phyloP scores from a whole-genome alignment of 2,329 filamentous ascomycete species.

The Colletotrichum sidae region DNA sequence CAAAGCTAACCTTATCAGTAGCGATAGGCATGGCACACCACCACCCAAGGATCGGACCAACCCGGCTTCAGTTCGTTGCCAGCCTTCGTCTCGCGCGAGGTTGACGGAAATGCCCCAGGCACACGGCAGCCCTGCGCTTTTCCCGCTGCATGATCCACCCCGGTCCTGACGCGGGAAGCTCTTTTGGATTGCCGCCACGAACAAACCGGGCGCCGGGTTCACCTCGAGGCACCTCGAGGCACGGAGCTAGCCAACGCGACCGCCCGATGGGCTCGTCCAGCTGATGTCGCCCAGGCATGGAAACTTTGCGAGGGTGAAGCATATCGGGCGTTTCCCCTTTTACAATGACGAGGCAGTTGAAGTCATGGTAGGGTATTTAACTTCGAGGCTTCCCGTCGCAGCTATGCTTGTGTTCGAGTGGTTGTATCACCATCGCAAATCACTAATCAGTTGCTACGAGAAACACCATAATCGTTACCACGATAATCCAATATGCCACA shows the following conservation, averaged over 20 bases:
- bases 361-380: constrained; percentile 15
- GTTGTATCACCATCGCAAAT: neutral
- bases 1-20: no score
- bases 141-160: no score
- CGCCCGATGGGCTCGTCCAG: constrained; percentile 19
- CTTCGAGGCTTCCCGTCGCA: neutral
- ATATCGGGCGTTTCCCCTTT: constrained; percentile 7
- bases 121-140: no score
- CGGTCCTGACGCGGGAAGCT: no score
- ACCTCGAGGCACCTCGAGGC: neutral
- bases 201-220: no score
- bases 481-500: constrained; percentile 45
- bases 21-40: no score
- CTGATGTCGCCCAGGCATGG: constrained; percentile 32
- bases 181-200: no score
- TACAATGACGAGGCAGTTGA: neutral
- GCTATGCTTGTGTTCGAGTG: neutral
- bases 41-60: no score
- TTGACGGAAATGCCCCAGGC: no score
- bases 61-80: no score
- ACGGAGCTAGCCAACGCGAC: constrained; percentile 25
- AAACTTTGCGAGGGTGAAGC: constrained; percentile 24
- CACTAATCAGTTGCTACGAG: constrained; percentile 8
- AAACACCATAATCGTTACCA: constrained; percentile 2
- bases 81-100: no score